phyloP scores from a whole-genome alignment of 805 yeast genomes.

The Saturnispora silvae region DNA sequence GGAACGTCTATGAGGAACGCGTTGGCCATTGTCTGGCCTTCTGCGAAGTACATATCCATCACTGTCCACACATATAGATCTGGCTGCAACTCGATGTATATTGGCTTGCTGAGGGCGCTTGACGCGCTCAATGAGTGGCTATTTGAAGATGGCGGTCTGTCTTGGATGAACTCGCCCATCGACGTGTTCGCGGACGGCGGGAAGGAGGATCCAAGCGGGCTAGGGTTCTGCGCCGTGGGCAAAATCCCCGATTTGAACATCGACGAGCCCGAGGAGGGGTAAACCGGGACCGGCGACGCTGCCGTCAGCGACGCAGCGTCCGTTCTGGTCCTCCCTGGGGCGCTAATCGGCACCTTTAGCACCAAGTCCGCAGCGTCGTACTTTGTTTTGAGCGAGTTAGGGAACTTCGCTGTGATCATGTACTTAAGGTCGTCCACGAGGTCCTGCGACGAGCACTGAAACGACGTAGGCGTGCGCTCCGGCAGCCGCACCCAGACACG shows the following conservation, averaged over 20 bases:
- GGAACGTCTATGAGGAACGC: conserved; percentile 47
- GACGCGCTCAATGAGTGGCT: background rate
- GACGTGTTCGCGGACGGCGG: conserved; percentile 1
- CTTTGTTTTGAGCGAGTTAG: conserved; percentile 50
- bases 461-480: conserved; percentile 55
- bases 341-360: conserved; percentile 18
- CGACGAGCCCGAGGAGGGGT: conserved; percentile 1
- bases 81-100: conserved; percentile 34
- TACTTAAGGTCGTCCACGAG: conserved; percentile 76
- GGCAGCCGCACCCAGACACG: conserved; percentile 48
- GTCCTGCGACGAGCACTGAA: conserved; percentile 49
- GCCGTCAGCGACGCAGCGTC: background rate
- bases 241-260: background rate
- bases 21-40: conserved; percentile 58
- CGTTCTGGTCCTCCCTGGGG: background rate
- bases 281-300: conserved; percentile 5
- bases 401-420: conserved; percentile 51
- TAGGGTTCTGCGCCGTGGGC: background rate
- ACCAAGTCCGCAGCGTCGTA: conserved; percentile 62
- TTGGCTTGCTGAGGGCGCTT: background rate
- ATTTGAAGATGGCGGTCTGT: conserved; percentile 1
- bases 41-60: conserved; percentile 49
- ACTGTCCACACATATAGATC: conserved; percentile 50
- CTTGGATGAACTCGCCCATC: background rate
- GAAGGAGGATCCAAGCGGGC: background rate